These are phyloP conservation scores for Haemoproteus tartakovskyi DNA, from an alignment of 169 alveolate species.

Conservation along the genomic window DNA sequence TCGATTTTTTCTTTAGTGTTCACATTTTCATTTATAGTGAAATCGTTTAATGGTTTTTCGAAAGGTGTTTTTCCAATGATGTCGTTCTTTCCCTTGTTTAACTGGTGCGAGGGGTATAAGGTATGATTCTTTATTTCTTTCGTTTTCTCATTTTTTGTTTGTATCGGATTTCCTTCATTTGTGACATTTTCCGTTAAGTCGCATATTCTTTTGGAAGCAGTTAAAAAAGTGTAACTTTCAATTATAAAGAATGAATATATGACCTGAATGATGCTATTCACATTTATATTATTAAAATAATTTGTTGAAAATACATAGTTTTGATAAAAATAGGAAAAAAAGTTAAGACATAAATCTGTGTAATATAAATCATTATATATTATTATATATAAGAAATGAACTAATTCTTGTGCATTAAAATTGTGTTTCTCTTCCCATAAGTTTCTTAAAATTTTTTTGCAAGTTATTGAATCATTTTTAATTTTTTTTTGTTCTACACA, in stretches of 20 bases:
- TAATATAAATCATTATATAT: slow-evolving; percentile 59
- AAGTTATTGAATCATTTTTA: slow-evolving; percentile 53
- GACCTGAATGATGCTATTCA: slow-evolving; percentile 42
- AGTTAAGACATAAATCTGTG: slow-evolving; percentile 37
- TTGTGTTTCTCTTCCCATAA: slow-evolving; percentile 41
- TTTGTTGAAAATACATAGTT: slow-evolving; percentile 19
- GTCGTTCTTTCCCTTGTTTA: too few relatives aligned
- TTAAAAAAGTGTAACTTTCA: slow-evolving; percentile 33
- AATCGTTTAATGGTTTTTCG: not conserved
- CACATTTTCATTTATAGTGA: not conserved
- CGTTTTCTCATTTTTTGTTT: not conserved
- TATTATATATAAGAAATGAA: slow-evolving; percentile 33
- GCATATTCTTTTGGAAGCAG: not conserved
- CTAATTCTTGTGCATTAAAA: slow-evolving; percentile 32
- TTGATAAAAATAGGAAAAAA: slow-evolving; percentile 47
- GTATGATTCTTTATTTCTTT: not conserved
- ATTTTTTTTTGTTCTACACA: slow-evolving; percentile 63
- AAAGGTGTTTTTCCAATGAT: not conserved
- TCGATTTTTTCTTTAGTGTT: not conserved
- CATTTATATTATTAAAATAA: slow-evolving; percentile 38
- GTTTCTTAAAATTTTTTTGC: slow-evolving; percentile 56
- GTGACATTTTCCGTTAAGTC: not conserved
- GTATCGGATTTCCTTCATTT: not conserved
- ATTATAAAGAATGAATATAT: slow-evolving; percentile 32
- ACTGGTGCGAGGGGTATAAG: not conserved